A percentile compares a stretch with the other conserved stretches of the same genome.
These are phyloP conservation scores for Wallacemonas sp. DNA, from an alignment of 208 protist species.

Conservation along the genomic window DNA sequence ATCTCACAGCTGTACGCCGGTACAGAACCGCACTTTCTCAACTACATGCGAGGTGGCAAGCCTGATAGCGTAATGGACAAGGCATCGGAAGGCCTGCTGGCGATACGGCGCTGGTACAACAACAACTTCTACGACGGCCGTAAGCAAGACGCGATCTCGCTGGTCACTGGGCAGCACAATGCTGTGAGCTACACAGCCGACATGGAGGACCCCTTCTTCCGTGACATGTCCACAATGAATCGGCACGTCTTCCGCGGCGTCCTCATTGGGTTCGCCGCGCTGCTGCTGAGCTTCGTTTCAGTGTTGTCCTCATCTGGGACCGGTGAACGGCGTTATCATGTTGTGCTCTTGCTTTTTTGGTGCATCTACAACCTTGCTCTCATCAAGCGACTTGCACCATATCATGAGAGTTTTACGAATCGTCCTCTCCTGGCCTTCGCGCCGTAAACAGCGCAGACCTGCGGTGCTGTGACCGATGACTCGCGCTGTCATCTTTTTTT, in stretches of 20 bases:
- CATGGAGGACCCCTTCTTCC: conserved; percentile 68
- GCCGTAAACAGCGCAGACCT: conserved; percentile 3
- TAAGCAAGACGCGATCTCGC: conserved; percentile 78
- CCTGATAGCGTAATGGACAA: not conserved
- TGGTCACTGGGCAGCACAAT: conserved; percentile 75
- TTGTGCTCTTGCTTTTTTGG: conserved; percentile 29
- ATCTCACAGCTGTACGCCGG: conserved; percentile 79
- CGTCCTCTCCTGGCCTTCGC: conserved; percentile 44
- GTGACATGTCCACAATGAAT: conserved; percentile 68
- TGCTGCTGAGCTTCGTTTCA: not conserved
- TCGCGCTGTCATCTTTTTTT: conserved; percentile 3
- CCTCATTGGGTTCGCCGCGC: not conserved
- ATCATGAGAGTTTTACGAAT: conserved; percentile 61
- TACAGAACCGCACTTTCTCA: conserved; percentile 65
- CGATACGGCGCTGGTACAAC: conserved; percentile 64
- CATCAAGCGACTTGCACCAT: not conserved
- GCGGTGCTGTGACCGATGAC: too few species aligned
- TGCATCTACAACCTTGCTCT: conserved; percentile 43
- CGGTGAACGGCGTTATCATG: not conserved
- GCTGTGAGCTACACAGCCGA: conserved; percentile 46
- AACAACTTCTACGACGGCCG: conserved; percentile 83
- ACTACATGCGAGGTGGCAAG: conserved; percentile 41
- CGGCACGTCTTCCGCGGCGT: conserved; percentile 50
- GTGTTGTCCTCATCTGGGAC: not conserved
- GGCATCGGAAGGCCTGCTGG: conserved; percentile 34